phyloP scores from a whole-genome alignment of 2,329 filamentous ascomycete species.

The Clonostachys solani region DNA sequence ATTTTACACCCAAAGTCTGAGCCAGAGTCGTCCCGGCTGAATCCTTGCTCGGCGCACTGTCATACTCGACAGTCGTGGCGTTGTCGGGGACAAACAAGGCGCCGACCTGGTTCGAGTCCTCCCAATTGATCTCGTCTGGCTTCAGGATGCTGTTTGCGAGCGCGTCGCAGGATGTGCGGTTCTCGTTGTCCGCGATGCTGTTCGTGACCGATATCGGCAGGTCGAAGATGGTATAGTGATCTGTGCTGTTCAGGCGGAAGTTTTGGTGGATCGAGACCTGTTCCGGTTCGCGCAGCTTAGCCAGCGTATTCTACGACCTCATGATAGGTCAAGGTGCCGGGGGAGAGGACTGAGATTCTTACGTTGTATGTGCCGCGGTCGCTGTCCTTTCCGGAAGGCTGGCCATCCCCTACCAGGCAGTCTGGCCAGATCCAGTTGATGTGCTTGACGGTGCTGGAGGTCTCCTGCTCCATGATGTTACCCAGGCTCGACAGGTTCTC shows the following conservation, averaged over 20 bases:
- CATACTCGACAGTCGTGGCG: constrained; percentile 36
- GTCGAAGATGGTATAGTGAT: constrained; percentile 68
- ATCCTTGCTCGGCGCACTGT: neutral
- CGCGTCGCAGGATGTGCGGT: constrained; percentile 42
- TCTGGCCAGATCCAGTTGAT: constrained; percentile 69
- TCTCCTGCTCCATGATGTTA: constrained; percentile 60
- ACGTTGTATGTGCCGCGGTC: constrained; percentile 62
- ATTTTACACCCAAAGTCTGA: too few species aligned
- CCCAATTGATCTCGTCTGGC: constrained; percentile 36
- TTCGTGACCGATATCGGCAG: constrained; percentile 67
- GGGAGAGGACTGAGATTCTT: constrained; percentile 8
- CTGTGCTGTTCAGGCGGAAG: constrained; percentile 59
- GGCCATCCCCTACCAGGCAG: constrained; percentile 60
- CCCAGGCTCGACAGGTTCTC: constrained; percentile 49
- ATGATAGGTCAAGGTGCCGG: neutral
- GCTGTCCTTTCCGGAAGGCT: constrained; percentile 36
- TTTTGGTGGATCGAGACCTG: constrained; percentile 68
- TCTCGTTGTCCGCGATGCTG: constrained; percentile 40
- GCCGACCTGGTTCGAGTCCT: constrained; percentile 35
- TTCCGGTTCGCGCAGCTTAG: neutral
- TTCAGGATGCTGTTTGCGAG: constrained; percentile 47
- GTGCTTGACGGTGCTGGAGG: constrained; percentile 68
- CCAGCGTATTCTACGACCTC: neutral
- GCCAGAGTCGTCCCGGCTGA: neutral
- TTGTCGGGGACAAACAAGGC: constrained; percentile 48